Conservation (phyloP, 2,329 filamentous ascomycete genomes). For the Pseudocercospora musae region DNA sequence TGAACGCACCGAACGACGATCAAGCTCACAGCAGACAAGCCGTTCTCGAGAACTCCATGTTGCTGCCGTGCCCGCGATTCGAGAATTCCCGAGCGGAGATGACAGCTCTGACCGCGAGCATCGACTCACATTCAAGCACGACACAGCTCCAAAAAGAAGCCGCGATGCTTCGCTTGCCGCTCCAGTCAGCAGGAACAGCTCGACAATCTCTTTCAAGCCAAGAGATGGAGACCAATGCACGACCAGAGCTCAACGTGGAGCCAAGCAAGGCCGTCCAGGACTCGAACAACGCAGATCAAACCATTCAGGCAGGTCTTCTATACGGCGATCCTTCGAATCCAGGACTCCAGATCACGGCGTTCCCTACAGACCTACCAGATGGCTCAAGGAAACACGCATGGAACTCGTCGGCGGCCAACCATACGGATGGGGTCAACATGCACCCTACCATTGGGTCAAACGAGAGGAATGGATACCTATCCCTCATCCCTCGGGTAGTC, state of each 20-base stretch:
- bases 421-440: background rate
- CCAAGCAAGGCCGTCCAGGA: background rate
- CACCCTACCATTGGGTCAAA: background rate
- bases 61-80: background rate
- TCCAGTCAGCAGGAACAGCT: background rate
- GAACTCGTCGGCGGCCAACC: background rate
- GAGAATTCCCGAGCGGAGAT: background rate
- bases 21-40: background rate
- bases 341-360: background rate
- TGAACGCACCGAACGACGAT: background rate
- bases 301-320: background rate
- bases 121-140: background rate
- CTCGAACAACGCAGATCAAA: background rate
- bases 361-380: background rate
- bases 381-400: background rate
- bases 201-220: background rate
- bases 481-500: background rate
- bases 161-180: background rate
- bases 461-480: background rate
- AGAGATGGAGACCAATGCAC: background rate
- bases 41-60: background rate
- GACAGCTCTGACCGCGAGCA: background rate
- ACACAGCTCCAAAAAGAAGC: background rate
- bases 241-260: background rate
- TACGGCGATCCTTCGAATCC: background rate